Evolutionary conservation across 1,139 yeast genomes (phyloP), one percentile per base, ranked within the genome.

Genomic region (Suhomyces bokatorum): DNA sequence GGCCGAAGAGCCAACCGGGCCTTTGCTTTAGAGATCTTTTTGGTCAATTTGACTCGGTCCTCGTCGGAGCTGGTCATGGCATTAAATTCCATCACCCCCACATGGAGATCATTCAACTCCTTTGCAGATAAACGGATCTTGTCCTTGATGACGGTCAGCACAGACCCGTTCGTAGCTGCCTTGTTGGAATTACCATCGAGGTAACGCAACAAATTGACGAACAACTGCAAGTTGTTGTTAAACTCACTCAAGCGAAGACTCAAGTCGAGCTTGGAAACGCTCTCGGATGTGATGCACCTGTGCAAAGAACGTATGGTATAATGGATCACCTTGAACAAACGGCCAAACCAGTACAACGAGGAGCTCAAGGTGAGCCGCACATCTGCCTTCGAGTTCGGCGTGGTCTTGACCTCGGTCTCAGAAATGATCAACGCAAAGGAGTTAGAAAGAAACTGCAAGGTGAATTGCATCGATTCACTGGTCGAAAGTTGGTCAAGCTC

Each of bases 401-500:
- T 11, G 7, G 20, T 4, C 9, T 39, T 38, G 10, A 33, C 12
- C 15, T 53, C 56, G n/a, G 45, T 36, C 29, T 64, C 66, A n/a
- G 60, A 51, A 10, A 67, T 52, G n/a, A 70, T 53, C 39, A 73
- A 60, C 8, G 74, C 63, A 51, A 72, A 73, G 20, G 72, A 70
- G 50, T 69, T 70, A 29, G 73, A 69, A 36, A 72, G 57, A 47
- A 70, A 74, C 47, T 73, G 77, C 26, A 73, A 59, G 4, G 75
- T 67, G 53, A 71, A 72, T 50, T 72, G 77, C 34, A 66, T 63
- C 40, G 70, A 64, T 45, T 70, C 70, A 15, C 68, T 63, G 4
- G 65, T 48, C 2, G 75, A 68, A 4, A 72, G 48, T 52, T 70
- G 76, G 54, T 73, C 78, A 26, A 73, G 50, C 51, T 73, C 78